Evolutionary conservation across 768 basidiomycete genomes (phyloP).

Genomic region (Suillus ampliporus): DNA sequence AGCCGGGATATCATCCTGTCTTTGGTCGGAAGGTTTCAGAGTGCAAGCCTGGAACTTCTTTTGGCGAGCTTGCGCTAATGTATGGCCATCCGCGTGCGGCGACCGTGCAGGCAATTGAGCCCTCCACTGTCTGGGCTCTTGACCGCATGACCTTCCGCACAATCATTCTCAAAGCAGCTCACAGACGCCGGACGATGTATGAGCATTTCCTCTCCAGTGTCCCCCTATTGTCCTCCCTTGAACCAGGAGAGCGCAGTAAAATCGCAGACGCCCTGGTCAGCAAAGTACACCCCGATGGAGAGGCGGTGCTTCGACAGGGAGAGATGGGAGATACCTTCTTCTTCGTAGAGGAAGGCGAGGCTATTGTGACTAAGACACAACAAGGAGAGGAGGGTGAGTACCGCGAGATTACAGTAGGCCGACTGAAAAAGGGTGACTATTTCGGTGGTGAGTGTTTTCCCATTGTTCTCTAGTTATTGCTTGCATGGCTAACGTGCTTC

Average conservation of each 20-base stretch:
- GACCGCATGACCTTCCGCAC: conserved; percentile 99
- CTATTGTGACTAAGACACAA: conserved; percentile 81
- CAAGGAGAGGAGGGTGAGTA: conserved; percentile 60
- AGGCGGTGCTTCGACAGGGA: conserved; percentile 88
- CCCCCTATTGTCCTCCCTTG: conserved; percentile 83
- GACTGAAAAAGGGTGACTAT: conserved; percentile 90
- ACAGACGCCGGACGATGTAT: conserved; percentile 92
- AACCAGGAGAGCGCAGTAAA: conserved; percentile 91
- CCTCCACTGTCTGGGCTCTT: conserved; percentile 89
- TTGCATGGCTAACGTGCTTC: conserved; percentile 13
- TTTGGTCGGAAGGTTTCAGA: conserved; percentile 86
- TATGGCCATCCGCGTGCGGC: conserved; percentile 97
- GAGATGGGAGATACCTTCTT: conserved; percentile 98
- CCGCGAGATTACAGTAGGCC: conserved; percentile 74
- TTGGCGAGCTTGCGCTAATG: conserved; percentile 98
- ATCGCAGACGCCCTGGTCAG: conserved; percentile 95
- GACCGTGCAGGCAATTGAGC: conserved; percentile 84
- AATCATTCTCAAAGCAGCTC: conserved; percentile 92
- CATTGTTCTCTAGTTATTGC: background rate
- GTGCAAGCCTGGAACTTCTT: conserved; percentile 83
- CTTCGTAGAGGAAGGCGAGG: conserved; percentile 95
- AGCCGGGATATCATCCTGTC: conserved; percentile 68
- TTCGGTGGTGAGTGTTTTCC: conserved; percentile 81
- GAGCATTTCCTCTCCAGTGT: conserved; percentile 95
- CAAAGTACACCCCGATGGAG: conserved; percentile 79